A percentile compares a stretch with the other conserved stretches of the same genome.
Evolutionary conservation across 352 stramenopile genomes (phyloP).

Genomic region (Phytophthora cryptogea): DNA sequence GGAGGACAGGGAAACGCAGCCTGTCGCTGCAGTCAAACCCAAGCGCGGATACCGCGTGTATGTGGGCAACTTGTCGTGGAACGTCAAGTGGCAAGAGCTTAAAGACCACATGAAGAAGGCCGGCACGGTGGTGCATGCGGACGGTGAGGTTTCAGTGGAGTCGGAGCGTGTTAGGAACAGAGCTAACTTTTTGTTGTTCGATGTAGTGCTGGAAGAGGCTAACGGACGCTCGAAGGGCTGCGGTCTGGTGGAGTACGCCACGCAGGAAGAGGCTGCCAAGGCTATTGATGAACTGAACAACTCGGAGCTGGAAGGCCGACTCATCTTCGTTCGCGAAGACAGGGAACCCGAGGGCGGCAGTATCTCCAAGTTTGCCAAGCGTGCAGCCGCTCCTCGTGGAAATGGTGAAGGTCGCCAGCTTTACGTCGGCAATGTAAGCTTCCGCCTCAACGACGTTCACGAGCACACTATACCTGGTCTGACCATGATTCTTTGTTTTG

Average conservation of each 20-base stretch:
- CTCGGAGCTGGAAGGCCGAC: conserved; percentile 91
- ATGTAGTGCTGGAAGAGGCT: conserved; percentile 71
- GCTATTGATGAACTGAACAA: conserved; percentile 93
- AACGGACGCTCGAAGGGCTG: conserved; percentile 92
- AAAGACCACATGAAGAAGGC: conserved; percentile 95
- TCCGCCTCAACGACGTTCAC: not conserved
- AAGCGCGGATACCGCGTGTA: conserved; percentile 76
- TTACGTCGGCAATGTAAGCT: conserved; percentile 79
- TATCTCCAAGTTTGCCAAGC: conserved; percentile 72
- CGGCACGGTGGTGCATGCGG: conserved; percentile 80
- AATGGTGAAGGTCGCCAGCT: conserved; percentile 49
- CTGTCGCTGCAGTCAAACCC: conserved; percentile 20
- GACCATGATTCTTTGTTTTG: not conserved
- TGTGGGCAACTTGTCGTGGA: conserved; percentile 92
- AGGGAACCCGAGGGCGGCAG: conserved; percentile 71
- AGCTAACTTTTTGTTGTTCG: conserved; percentile 4
- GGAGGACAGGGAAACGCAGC: conserved; percentile 88
- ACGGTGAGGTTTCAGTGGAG: conserved; percentile 41
- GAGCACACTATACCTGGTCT: not conserved
- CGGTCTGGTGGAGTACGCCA: conserved; percentile 74
- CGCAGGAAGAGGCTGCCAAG: conserved; percentile 71
- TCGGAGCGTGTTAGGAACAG: not conserved
- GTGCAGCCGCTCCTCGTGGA: conserved; percentile 21
- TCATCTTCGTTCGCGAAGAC: conserved; percentile 90
- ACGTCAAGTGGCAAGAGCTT: conserved; percentile 94